Evolutionary conservation across 106 monocot genomes (phyloP), one percentile per base, ranked within the genome.

Genomic region (Acanthochlamys bracteata): DNA sequence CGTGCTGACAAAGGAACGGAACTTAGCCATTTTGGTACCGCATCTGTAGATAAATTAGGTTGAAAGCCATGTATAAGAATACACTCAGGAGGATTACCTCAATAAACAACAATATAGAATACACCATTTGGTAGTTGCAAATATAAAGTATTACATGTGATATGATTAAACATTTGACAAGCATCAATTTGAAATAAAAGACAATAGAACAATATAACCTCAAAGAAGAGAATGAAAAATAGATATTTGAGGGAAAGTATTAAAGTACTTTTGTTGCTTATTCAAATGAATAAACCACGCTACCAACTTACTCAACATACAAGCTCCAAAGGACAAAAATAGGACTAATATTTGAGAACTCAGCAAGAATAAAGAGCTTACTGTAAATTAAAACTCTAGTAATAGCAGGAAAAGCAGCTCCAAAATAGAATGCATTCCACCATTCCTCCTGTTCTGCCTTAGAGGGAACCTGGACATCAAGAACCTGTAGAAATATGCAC

Each of bases 1-100:
- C 73, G 78, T 20, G 78, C 80, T 24, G 74, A 68, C 39, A 43
- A 24, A 53, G 82, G 67, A 79, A 96, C 82, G 46, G 57, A 60
- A 21, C 69, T 53, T 4, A 96, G 67, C 95, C 95, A 96, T 20
- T 76, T 76, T 57, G 76, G 72, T 59, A 80, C 78, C 62, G 90
- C 71, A 84, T 85, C 95, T 96, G 85, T 63, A 78, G 26, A 64
- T 66, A n/a, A n/a, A n/a, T n/a, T n/a, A n/a, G n/a, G n/a, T n/a
- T n/a, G n/a, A n/a, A n/a, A n/a, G n/a, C n/a, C n/a, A n/a, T n/a
- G n/a, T n/a, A n/a, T n/a, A n/a, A n/a, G n/a, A n/a, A n/a, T n/a
- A n/a, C n/a, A n/a, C n/a, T n/a, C n/a, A n/a, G n/a, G n/a, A n/a
- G n/a, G n/a, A n/a, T n/a, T n/a, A n/a, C n/a, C n/a, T n/a, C n/a